A percentile compares a stretch with the other conserved stretches of the same genome.
Conservation (phyloP, 2,329 filamentous ascomycete species). For the Didymella keratinophila region DNA sequence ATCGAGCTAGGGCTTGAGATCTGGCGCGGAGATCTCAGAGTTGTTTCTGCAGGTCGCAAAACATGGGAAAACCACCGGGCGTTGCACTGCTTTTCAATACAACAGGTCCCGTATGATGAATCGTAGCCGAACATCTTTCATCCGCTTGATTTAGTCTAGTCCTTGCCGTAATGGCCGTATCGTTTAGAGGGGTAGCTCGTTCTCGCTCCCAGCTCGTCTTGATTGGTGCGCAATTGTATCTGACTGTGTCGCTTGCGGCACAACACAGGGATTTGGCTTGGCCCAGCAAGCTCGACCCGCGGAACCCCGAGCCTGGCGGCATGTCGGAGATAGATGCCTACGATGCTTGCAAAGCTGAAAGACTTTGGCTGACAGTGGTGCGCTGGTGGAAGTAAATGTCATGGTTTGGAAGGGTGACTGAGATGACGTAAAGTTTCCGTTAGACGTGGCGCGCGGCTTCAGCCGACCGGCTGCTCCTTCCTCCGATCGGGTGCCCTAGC, state of each 20-base stretch:
- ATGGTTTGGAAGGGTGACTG: neutral
- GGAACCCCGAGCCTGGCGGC: neutral
- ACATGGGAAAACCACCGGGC: slow-evolving; percentile 1
- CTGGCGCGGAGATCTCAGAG: slow-evolving; percentile 1
- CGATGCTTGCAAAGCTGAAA: slow-evolving; percentile 1
- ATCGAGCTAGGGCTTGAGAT: neutral
- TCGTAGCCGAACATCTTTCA: slow-evolving; percentile 6
- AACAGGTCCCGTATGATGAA: slow-evolving; percentile 6
- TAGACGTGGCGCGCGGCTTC: neutral
- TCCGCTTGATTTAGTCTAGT: slow-evolving; percentile 8
- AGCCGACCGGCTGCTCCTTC: neutral
- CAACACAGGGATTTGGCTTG: slow-evolving; percentile 4
- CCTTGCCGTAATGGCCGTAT: slow-evolving; percentile 15
- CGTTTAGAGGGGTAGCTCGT: slow-evolving; percentile 15
- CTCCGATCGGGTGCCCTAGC: neutral
- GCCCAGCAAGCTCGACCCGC: neutral
- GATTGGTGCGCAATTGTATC: slow-evolving; percentile 16
- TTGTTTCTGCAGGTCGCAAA: neutral
- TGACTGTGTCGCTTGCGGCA: slow-evolving; percentile 13
- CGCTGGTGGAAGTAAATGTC: slow-evolving; percentile 1
- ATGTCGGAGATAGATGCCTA: slow-evolving; percentile 2
- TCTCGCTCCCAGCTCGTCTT: slow-evolving; percentile 18
- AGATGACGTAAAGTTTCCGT: neutral
- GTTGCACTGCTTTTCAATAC: slow-evolving; percentile 14
- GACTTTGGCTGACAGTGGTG: slow-evolving; percentile 2